A percentile compares a stretch with the other conserved stretches of the same genome.
Conservation (phyloP, 208 protist species). For the Acanthamoeba divionensis region DNA sequence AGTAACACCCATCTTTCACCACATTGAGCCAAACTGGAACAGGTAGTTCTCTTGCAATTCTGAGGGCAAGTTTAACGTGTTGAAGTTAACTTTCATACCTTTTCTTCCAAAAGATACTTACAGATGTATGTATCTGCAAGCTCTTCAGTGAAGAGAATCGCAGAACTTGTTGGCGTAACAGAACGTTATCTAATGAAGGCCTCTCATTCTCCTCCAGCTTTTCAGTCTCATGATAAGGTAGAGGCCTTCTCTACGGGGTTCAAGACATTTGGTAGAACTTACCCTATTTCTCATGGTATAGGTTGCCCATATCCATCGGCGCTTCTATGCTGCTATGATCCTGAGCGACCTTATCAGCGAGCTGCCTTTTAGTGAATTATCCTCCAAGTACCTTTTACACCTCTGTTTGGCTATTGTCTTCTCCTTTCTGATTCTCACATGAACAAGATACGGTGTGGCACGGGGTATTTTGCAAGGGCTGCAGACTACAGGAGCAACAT, state of each 20-base stretch:
- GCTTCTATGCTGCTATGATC: constrained; percentile 88
- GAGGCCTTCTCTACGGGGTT: background rate
- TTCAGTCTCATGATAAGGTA: background rate
- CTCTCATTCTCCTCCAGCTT: constrained; percentile 5
- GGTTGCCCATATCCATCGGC: constrained; percentile 78
- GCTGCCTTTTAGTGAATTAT: constrained; percentile 79
- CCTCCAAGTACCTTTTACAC: constrained; percentile 40
- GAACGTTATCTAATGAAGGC: constrained; percentile 36
- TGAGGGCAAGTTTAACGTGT: background rate
- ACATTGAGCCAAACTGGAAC: constrained; percentile 66
- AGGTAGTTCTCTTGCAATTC: constrained; percentile 8
- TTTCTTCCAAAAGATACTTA: constrained; percentile 15
- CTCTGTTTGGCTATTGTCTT: background rate
- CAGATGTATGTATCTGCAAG: constrained; percentile 21
- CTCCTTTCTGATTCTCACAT: background rate
- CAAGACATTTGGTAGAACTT: background rate
- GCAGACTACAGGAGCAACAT: constrained; percentile 85
- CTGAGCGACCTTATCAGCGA: constrained; percentile 85
- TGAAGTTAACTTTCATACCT: background rate
- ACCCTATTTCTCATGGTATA: background rate
- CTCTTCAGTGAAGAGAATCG: background rate
- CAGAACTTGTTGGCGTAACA: constrained; percentile 12
- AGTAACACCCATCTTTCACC: constrained; percentile 64
- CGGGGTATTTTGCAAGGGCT: constrained; percentile 85
- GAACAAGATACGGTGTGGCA: constrained; percentile 78